A percentile compares a stretch with the other conserved stretches of the same genome.
These are phyloP conservation scores for Durusdinium trenchii DNA, from an alignment of 73 alveolate genomes.

Conservation along the genomic window DNA sequence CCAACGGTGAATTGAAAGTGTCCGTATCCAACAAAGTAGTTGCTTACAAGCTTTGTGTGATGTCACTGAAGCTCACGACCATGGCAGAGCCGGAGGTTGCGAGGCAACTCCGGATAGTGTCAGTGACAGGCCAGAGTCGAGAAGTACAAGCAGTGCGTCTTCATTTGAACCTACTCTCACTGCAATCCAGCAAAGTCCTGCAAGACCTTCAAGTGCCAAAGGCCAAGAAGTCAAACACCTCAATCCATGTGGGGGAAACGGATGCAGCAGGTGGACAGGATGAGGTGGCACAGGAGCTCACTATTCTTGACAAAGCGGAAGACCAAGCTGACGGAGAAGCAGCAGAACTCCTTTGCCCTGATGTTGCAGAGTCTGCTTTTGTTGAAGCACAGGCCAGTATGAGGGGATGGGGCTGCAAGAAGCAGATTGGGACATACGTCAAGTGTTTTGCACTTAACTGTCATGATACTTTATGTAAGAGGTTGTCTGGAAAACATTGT, in stretches of 20 bases:
- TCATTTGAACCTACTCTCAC: background rate
- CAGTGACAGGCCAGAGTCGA: background rate
- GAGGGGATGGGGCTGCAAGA: too few species aligned
- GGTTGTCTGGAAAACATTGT: too few species aligned
- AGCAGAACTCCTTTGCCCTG: background rate
- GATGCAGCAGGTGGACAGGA: background rate
- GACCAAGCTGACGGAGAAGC: background rate
- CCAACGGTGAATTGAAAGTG: background rate
- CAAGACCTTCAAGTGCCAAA: background rate
- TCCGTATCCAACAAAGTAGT: background rate
- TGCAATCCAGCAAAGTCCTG: background rate
- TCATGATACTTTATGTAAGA: too few species aligned
- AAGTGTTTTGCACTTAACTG: too few species aligned
- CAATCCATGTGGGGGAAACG: background rate
- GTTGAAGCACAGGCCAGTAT: too few species aligned
- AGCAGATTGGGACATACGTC: too few species aligned
- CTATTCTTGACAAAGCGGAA: background rate
- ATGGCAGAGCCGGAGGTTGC: background rate
- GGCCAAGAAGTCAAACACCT: background rate
- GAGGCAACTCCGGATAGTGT: background rate
- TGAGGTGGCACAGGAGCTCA: background rate
- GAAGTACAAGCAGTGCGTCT: constrained; percentile 19
- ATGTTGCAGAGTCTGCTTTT: background rate
- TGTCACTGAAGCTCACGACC: background rate
- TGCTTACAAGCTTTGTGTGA: constrained; percentile 7